A percentile compares a stretch with the other conserved stretches of the same genome.
Evolutionary conservation across 225 moss, liverwort and hornwort genomes (phyloP).

Genomic region (Lunularia cruciata): DNA sequence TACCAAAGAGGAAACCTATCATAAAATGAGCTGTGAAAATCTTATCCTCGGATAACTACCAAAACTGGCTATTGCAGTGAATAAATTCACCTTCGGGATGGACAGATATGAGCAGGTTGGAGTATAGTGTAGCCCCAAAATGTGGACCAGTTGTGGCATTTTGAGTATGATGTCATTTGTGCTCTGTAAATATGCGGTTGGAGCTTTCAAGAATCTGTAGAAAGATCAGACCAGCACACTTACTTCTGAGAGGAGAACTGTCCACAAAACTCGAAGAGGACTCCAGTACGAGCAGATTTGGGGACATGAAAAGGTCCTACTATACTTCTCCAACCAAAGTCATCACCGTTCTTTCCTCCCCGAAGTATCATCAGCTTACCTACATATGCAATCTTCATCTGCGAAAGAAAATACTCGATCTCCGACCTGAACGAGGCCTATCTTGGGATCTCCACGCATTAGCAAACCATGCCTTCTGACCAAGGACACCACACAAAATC

Average conservation of each 20-base stretch:
- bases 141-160: constrained; percentile 48
- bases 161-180: constrained; percentile 22
- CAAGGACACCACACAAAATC: constrained; percentile 68
- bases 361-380: constrained; percentile 49
- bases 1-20: too few species aligned
- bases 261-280: too few species aligned
- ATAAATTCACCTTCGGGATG: constrained; percentile 36
- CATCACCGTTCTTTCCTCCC: too few species aligned
- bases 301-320: too few species aligned
- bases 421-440: constrained; percentile 55
- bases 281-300: too few species aligned
- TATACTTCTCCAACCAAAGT: too few species aligned
- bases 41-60: too few species aligned
- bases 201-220: constrained; percentile 24
- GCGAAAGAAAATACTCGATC: constrained; percentile 60
- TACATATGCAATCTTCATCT: constrained; percentile 48
- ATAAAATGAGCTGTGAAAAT: too few species aligned
- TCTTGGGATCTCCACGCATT: constrained; percentile 51
- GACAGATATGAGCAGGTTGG: constrained; percentile 33
- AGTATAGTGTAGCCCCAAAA: constrained; percentile 31
- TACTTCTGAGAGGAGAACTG: not conserved
- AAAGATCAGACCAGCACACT: not conserved
- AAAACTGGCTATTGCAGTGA: too few species aligned
- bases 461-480: constrained; percentile 59
- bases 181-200: constrained; percentile 34